Base-by-base conservation (phyloP, 306 rosid genomes). In the Castanea sativa region DNA sequence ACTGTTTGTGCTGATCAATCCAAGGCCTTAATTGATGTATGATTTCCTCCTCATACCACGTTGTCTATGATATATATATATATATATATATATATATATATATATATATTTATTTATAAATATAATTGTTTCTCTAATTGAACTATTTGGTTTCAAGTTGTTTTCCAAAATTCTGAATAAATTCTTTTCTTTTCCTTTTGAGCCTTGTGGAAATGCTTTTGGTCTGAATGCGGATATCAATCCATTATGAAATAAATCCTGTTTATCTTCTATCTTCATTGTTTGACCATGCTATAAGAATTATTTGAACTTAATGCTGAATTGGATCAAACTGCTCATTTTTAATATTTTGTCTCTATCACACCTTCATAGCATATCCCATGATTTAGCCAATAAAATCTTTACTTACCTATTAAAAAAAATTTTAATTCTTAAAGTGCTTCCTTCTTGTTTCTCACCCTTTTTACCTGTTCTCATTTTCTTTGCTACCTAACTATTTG, bases 21-120 rank as follows among this genome's bases (percentile, higher is more conserved):
- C 19, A 67, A 75, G 64, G 84, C 80, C 52, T 56, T 80, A 13
- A 78, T 20, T 38, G 72, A 80, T 27, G 80, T 80, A 80, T 55
- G 79, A 23, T 70, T 69, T 56, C 13, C 18, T 21, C 35, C 53
- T 51, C 35, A 32, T 43, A 23, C 58, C 72, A 18, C 18, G 1
- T 64, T 30, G n/a, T 30, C 33, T 64, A 16, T 15, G 30, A 10
- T 0, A 9, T 11, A 45, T 45, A 38, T 38, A 38, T 38, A 35
- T 35, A 38, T 45, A 45, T 45, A 9, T 9, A 2, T 33, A 35
- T 35, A 10, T 0, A 10, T 12, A 49, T 49, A 41, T 38, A 38
- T 38, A 38, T 38, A 38, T 49, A 49, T 49, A 10, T 10, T 0
- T 35, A 35, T 60, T 5, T 64, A 38, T 14, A 41, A 8, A 8